Conservation (phyloP, 2,329 filamentous ascomycete genomes). For the Beauveria sp. region DNA sequence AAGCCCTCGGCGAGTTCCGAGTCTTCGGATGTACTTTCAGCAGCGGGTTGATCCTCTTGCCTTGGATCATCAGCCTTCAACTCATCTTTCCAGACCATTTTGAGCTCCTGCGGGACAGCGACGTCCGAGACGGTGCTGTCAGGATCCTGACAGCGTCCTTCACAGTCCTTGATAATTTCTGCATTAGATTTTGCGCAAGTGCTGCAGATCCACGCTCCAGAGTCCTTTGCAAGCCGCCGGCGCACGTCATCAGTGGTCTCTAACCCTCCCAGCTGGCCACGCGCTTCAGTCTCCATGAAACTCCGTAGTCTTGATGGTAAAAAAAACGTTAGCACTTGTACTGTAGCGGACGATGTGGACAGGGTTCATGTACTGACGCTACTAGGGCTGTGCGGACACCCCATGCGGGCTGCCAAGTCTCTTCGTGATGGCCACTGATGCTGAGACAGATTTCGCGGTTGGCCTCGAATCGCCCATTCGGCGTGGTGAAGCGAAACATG, state of each 20-base stretch:
- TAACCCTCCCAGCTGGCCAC: conserved; percentile 83
- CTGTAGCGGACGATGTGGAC: too few relatives aligned
- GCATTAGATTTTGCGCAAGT: conserved; percentile 64
- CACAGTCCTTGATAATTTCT: conserved; percentile 66
- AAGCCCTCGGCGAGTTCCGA: conserved; percentile 49
- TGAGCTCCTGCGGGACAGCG: conserved; percentile 46
- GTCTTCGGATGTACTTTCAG: conserved; percentile 29
- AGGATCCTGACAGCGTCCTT: conserved; percentile 39
- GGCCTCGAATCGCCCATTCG: conserved; percentile 85
- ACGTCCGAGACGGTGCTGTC: conserved; percentile 32
- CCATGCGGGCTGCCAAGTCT: conserved; percentile 98
- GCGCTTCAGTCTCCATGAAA: conserved; percentile 89
- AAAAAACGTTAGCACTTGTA: not conserved
- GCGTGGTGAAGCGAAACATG: conserved; percentile 90
- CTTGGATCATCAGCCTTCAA: conserved; percentile 35
- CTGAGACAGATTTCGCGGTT: conserved; percentile 95
- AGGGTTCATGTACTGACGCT: conserved; percentile 30
- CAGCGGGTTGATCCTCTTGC: conserved; percentile 23
- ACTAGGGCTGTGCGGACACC: conserved; percentile 83
- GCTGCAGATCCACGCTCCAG: conserved; percentile 57
- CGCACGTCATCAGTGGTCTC: conserved; percentile 65
- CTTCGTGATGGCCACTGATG: conserved; percentile 92
- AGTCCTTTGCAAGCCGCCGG: conserved; percentile 60
- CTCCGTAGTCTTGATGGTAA: conserved; percentile 49
- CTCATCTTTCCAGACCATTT: conserved; percentile 67